A percentile compares a stretch with the other conserved stretches of the same genome.
phyloP scores from a whole-genome alignment of 2,329 filamentous ascomycete species.

The Aspergillus sp. region DNA sequence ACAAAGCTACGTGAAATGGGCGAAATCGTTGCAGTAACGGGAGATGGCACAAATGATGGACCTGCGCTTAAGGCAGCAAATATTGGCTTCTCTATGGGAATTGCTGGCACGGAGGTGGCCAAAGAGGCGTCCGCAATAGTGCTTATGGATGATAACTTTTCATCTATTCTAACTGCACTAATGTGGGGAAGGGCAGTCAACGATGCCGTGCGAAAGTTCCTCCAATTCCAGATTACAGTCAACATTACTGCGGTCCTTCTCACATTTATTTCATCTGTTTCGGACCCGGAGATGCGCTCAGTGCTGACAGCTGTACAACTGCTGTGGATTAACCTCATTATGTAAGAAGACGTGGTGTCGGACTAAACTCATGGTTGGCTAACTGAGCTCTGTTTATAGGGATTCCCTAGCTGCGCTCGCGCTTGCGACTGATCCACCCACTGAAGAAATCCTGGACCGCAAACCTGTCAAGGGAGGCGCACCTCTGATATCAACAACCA shows the following conservation, averaged over 20 bases:
- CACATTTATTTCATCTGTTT: conserved; percentile 82
- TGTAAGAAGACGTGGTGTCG: conserved; percentile 39
- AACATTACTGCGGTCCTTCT: conserved; percentile 66
- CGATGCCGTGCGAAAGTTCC: conserved; percentile 67
- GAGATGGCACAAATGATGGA: conserved; percentile 68
- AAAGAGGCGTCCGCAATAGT: conserved; percentile 69
- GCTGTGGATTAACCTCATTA: conserved; percentile 92
- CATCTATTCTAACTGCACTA: conserved; percentile 64
- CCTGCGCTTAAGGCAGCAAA: conserved; percentile 66
- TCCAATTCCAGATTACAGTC: conserved; percentile 55
- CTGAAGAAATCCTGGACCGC: conserved; percentile 74
- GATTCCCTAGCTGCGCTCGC: conserved; percentile 18
- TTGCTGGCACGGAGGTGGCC: conserved; percentile 66
- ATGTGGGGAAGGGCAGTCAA: conserved; percentile 69
- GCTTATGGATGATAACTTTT: conserved; percentile 68
- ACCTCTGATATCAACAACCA: conserved; percentile 77
- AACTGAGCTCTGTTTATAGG: conserved; percentile 35
- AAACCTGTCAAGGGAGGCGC: conserved; percentile 71
- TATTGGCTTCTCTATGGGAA: conserved; percentile 68
- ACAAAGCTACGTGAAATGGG: conserved; percentile 60
- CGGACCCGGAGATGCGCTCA: conserved; percentile 64
- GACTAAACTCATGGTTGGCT: no score
- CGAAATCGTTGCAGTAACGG: conserved; percentile 64
- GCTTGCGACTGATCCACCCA: conserved; percentile 77
- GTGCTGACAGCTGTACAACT: conserved; percentile 86